A percentile compares a stretch with the other conserved stretches of the same genome.
Evolutionary conservation across 352 stramenopile species (phyloP).

Genomic region (Phytopythium mirpurense): DNA sequence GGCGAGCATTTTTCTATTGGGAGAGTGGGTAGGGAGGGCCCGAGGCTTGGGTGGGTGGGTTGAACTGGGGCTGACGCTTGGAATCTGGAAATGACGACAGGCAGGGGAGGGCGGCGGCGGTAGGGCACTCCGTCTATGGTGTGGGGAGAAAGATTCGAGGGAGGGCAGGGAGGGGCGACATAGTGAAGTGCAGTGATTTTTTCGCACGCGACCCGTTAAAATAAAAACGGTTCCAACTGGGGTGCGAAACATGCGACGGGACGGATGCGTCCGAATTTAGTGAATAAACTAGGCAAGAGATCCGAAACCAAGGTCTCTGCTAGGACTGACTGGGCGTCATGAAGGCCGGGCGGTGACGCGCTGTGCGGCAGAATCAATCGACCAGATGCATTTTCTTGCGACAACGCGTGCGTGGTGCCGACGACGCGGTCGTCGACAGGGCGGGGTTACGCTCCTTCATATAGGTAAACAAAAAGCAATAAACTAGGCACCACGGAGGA

Average conservation of each 20-base stretch:
- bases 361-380: too few species aligned
- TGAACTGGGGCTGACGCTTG: conserved; percentile 3
- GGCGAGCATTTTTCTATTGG: background rate
- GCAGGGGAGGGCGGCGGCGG: too few species aligned
- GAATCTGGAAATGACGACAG: conserved; percentile 5
- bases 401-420: background rate
- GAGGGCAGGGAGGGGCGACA: background rate
- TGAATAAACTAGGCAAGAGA: background rate
- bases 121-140: background rate
- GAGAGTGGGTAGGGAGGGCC: background rate
- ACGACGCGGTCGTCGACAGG: too few species aligned
- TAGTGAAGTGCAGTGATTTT: background rate
- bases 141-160: background rate
- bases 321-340: conserved; percentile 1
- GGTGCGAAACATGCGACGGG: background rate
- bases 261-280: background rate
- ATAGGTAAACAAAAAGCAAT: too few species aligned
- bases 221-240: too few species aligned
- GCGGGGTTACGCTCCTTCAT: too few species aligned
- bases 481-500: too few species aligned
- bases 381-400: background rate
- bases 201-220: background rate
- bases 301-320: background rate
- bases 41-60: too few species aligned
- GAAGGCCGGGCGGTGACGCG: background rate